Conservation (phyloP, 305 asterid species). For the Rubia peregrina region DNA sequence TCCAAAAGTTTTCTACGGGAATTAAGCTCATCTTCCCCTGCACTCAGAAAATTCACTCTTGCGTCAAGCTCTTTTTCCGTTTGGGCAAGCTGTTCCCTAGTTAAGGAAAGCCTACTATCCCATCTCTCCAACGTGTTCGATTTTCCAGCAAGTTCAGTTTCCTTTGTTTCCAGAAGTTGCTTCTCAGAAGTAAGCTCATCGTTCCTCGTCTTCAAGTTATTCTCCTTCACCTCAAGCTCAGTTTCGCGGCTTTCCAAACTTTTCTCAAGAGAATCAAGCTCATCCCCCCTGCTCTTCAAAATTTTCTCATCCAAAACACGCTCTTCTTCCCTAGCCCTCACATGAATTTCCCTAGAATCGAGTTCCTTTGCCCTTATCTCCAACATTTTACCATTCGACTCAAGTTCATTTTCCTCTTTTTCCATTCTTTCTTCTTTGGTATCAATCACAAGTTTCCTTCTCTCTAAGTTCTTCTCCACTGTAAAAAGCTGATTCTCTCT, state of each 20-base stretch:
- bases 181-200: neutral
- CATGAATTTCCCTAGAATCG: neutral
- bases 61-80: too few relatives aligned
- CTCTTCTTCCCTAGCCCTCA: neutral
- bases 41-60: neutral
- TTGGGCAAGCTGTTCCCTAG: too few relatives aligned
- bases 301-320: neutral
- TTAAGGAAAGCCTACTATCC: too few relatives aligned
- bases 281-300: neutral
- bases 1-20: neutral
- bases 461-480: neutral
- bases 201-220: neutral
- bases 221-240: neutral
- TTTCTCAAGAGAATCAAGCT: neutral
- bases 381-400: neutral
- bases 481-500: neutral
- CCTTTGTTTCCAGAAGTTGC: neutral
- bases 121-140: neutral
- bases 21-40: neutral
- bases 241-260: neutral
- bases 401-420: neutral
- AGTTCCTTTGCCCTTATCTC: neutral
- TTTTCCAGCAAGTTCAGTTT: neutral
- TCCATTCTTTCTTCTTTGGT: neutral
- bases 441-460: constrained; percentile 1